Evolutionary conservation across 306 rosid species (phyloP).

Genomic region (Medicago ruthenica): DNA sequence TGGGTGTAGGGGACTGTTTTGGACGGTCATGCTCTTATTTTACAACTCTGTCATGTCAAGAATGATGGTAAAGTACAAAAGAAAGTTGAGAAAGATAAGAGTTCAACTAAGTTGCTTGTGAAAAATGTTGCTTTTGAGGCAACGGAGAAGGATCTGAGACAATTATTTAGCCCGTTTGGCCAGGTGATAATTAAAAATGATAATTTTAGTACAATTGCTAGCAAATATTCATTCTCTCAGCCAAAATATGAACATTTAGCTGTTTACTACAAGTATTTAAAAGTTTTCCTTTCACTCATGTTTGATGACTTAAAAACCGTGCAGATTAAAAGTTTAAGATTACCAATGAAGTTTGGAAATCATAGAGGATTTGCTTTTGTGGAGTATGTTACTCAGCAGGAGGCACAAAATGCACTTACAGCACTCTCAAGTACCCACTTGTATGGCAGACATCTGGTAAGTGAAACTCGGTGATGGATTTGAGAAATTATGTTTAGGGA

Average conservation of each 20-base stretch:
- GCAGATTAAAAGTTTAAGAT: conserved; percentile 88
- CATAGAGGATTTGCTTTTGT: conserved; percentile 97
- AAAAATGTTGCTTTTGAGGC: conserved; percentile 93
- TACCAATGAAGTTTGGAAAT: conserved; percentile 82
- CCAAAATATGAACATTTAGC: neutral
- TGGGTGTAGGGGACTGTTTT: conserved; percentile 75
- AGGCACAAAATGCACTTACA: conserved; percentile 72
- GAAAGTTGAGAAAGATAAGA: conserved; percentile 67
- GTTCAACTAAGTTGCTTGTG: conserved; percentile 84
- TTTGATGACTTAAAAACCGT: too few species aligned
- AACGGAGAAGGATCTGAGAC: conserved; percentile 81
- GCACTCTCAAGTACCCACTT: conserved; percentile 85
- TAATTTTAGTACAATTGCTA: conserved; percentile 8
- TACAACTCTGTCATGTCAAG: conserved; percentile 83
- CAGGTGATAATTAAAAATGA: conserved; percentile 66
- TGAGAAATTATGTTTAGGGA: neutral
- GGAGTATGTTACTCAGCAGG: conserved; percentile 91
- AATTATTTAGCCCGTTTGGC: conserved; percentile 88
- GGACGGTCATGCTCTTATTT: conserved; percentile 83
- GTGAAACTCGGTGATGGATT: conserved; percentile 43
- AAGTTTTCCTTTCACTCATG: conserved; percentile 20
- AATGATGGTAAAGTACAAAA: conserved; percentile 57
- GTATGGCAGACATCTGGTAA: conserved; percentile 92
- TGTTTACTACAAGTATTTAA: neutral
- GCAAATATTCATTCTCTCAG: conserved; percentile 13